Evolutionary conservation across 1,284 basidiomycete species (phyloP), one percentile per base, ranked within the genome.

Genomic region (Agaricales sp.): DNA sequence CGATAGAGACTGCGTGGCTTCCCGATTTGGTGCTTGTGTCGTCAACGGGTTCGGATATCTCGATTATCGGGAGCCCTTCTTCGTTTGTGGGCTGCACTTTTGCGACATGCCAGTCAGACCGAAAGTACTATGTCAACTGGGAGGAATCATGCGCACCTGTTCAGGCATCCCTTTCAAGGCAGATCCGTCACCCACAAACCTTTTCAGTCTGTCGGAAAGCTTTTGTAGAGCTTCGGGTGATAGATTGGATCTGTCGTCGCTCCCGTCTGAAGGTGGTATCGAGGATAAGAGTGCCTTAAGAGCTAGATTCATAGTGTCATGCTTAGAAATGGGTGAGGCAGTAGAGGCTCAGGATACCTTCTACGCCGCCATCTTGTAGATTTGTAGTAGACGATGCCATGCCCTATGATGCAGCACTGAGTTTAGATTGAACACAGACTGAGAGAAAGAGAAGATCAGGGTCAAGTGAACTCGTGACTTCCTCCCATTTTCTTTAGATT

Each of bases 21-120:
- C 54, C 51, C 6, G 50, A 20, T 11, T 35, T 37, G 14, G 45
- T 46, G 21, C 61, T 57, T 4, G 51, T 37, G 6, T 57, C 58
- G 13, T 67, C 50, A 3, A 73, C 56, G 45, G 77, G 76, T 57
- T 89, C 87, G n/a, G 73, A 73, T 50, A 89, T 82, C 26, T 88
- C 86, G 54, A 88, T 68, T 52, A 89, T 81, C 11, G 86, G 85
- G 25, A 87, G 71, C 1, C 84, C 85, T 48, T 88, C 84, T 59
- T 87, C 83, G 57, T 84, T 85, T 26, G 83, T 57, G 47, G 81
- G 66, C 83, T 87, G 49, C 12, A 50, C 54, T 43, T 45, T 51
- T 49, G 49, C 26, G 16, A 19, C 14, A n/a, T n/a, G n/a, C n/a
- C n/a, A 54, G 54, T 51, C 50, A 59, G 55, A 52, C 52, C n/a